Conservation (phyloP, 1,284 basidiomycete genomes). For the Moesziomyces parantarcticus region DNA sequence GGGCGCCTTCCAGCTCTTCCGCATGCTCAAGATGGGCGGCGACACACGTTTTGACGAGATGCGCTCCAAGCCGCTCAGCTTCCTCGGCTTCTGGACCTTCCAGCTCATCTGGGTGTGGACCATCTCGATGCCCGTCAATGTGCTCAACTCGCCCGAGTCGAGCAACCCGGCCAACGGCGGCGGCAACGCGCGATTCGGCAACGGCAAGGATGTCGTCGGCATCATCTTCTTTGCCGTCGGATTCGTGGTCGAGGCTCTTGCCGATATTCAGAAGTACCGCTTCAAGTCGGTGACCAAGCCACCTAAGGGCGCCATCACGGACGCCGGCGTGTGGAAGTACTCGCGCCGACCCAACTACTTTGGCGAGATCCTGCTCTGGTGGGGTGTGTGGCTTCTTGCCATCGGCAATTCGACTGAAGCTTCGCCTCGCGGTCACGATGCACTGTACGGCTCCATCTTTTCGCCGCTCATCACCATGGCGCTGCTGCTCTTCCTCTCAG, state of each 20-base stretch:
- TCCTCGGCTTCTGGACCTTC: constrained; percentile 51
- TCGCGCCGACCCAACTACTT: constrained; percentile 77
- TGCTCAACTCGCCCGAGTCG: constrained; percentile 59
- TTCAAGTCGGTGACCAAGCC: constrained; percentile 53
- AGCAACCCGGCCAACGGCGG: constrained; percentile 40
- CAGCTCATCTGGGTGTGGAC: constrained; percentile 62
- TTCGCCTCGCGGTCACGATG: constrained; percentile 26
- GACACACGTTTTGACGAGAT: constrained; percentile 66
- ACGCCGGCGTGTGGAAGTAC: constrained; percentile 50
- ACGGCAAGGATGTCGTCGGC: constrained; percentile 75
- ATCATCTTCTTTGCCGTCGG: constrained; percentile 77
- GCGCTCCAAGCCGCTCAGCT: constrained; percentile 52
- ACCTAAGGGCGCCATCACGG: constrained; percentile 57
- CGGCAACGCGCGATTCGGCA: constrained; percentile 42
- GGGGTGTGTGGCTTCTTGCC: constrained; percentile 54
- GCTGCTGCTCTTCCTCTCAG: constrained; percentile 72
- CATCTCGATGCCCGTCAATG: constrained; percentile 53
- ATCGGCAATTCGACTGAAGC: constrained; percentile 38
- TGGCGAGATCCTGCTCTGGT: constrained; percentile 74
- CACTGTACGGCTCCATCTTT: constrained; percentile 55
- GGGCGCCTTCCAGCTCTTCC: constrained; percentile 63
- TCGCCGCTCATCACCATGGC: constrained; percentile 63
- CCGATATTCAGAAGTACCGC: constrained; percentile 75
- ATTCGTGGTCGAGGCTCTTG: constrained; percentile 74
- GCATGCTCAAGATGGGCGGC: constrained; percentile 64